Base-by-base conservation (phyloP, 1,284 basidiomycete species). In the Ustilago tritici region DNA sequence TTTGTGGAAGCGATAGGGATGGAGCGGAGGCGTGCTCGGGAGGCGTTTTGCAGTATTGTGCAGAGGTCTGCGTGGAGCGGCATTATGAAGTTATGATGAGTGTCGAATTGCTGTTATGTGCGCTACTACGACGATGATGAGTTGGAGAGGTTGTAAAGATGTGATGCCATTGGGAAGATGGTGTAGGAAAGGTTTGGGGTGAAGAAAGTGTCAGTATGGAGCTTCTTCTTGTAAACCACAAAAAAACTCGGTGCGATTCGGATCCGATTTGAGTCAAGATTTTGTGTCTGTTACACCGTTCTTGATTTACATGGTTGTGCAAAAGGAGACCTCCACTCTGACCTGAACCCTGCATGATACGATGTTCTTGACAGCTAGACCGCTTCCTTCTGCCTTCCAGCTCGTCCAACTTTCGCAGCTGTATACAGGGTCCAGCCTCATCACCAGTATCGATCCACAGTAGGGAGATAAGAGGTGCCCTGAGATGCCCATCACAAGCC, bases 11-110 rank as follows among this genome's bases (percentile, higher is more conserved):
- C 88, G 67, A 95, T 90, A 17, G 91, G 89, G 61, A 95, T 88
- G 75, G 89, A 89, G 50, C 89, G 89, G 85, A 94, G 91, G 17
- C 94, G 91, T 1, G 93, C 92, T 17, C 92, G 91, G 83, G 95
- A 94, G 12, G 93, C 93, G 82, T 95, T 95, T 88, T 95, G 93
- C 36, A 95, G 85, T 76, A 91, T 92, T 17, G 93, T 90, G 82
- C 93, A 94, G 79, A 95, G 90, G 87, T 94, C 78, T 40, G 75
- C 91, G 86, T 93, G 90, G 2, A 93, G 82, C 4, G 86, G 84
- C 85, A 86, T 87, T 15, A 6, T 63, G 52, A 23, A 19, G 17
- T 3, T 23, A n/a, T 28, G 43, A 14, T 4, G 34, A 14, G 8
- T 11, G 43, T 40, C 17, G 54, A 36, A 1, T 10, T 23, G 36